Conservation (phyloP, 73 alveolate species). For the Paramecium sexaurelia region DNA sequence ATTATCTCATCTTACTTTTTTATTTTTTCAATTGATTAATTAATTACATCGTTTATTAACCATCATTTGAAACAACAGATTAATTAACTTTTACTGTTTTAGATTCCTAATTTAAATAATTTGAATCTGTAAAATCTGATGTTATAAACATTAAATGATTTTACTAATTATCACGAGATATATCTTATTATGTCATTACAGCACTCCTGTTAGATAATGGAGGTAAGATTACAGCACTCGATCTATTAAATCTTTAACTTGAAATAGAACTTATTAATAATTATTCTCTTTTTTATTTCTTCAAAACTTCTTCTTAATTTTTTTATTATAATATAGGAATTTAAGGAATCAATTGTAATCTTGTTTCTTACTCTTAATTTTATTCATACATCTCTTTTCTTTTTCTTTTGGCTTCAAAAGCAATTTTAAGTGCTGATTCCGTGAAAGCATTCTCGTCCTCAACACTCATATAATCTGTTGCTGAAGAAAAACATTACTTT, state of each 20-base stretch:
- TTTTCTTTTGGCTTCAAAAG: slow-evolving; percentile 73
- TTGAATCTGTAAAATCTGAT: slow-evolving; percentile 33
- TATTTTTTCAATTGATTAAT: neutral
- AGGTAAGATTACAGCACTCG: neutral
- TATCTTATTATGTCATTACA: neutral
- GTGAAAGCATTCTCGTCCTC: slow-evolving; percentile 76
- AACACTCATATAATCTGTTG: slow-evolving; percentile 73
- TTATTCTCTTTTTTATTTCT: neutral
- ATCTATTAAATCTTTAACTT: neutral
- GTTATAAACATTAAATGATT: slow-evolving; percentile 44
- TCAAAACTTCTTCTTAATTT: neutral
- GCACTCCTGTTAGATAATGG: neutral
- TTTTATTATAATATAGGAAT: neutral
- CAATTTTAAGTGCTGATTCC: slow-evolving; percentile 72
- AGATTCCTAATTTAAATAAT: slow-evolving; percentile 33
- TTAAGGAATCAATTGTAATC: slow-evolving; percentile 39
- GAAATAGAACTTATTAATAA: neutral
- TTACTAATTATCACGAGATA: neutral
- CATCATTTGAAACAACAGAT: neutral
- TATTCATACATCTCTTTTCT: slow-evolving; percentile 63
- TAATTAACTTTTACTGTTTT: neutral
- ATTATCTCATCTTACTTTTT: slow-evolving; percentile 38
- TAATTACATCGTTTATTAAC: neutral
- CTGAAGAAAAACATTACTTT: slow-evolving; percentile 70
- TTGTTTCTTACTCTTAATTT: neutral